Evolutionary conservation across 345 rosid genomes (phyloP).

Genomic region (Cardamine occulta): DNA sequence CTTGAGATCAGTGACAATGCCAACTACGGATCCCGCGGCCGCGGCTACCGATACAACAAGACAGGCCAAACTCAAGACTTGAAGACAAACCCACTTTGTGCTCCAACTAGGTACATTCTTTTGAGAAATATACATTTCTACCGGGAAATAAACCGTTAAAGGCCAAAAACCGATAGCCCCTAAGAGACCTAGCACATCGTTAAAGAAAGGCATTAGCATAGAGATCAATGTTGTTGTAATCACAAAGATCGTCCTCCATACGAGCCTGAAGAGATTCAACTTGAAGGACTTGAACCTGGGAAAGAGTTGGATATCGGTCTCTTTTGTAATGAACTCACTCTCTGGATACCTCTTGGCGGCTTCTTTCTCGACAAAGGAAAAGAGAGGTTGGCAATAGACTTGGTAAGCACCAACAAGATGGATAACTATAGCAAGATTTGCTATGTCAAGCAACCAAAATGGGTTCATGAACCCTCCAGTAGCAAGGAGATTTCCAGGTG

Average conservation of each 20-base stretch:
- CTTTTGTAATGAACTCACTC: conserved; percentile 59
- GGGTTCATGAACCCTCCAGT: conserved; percentile 79
- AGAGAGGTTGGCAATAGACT: conserved; percentile 88
- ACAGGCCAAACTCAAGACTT: conserved; percentile 74
- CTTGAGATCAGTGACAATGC: conserved; percentile 64
- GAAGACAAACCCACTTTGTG: conserved; percentile 74
- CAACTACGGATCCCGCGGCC: conserved; percentile 81
- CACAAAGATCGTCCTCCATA: conserved; percentile 91
- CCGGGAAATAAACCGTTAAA: conserved; percentile 82
- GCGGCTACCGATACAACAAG: conserved; percentile 74
- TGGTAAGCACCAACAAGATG: conserved; percentile 95
- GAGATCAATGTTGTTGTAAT: conserved; percentile 68
- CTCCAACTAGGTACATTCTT: conserved; percentile 78
- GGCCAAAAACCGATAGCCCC: conserved; percentile 98
- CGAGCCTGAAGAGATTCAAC: conserved; percentile 72
- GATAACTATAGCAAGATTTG: conserved; percentile 74
- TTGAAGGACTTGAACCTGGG: conserved; percentile 51
- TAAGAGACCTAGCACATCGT: conserved; percentile 76
- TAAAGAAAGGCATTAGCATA: conserved; percentile 90
- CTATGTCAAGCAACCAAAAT: conserved; percentile 89
- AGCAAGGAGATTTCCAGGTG: conserved; percentile 82
- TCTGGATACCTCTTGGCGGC: conserved; percentile 58
- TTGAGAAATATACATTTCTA: conserved; percentile 82
- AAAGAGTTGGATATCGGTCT: conserved; percentile 52
- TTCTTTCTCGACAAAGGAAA: conserved; percentile 71